These are phyloP conservation scores for Apiospora hydei DNA, from an alignment of 2,329 filamentous ascomycete genomes.

Conservation along the genomic window DNA sequence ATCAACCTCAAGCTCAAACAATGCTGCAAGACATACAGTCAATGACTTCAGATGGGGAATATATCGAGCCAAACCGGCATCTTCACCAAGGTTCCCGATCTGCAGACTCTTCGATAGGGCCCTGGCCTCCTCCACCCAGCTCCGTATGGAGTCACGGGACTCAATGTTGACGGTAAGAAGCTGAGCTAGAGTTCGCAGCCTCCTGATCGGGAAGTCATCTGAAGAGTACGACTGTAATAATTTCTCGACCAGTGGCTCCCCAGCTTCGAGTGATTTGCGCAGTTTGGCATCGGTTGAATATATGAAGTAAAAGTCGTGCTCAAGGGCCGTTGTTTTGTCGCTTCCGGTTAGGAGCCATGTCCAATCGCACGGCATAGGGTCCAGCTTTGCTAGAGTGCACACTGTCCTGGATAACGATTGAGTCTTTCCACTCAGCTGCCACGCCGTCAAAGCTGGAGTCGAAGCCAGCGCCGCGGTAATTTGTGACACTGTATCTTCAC, in stretches of 20 bases:
- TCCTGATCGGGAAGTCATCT: constrained; percentile 59
- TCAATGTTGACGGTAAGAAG: constrained; percentile 59
- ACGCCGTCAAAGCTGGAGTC: constrained; percentile 59
- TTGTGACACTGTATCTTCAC: constrained; percentile 61
- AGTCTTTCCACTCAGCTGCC: constrained; percentile 58
- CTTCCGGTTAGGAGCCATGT: constrained; percentile 57
- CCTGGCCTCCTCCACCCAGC: constrained; percentile 50
- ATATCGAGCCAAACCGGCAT: constrained; percentile 52
- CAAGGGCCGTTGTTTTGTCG: constrained; percentile 64
- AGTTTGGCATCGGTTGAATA: constrained; percentile 45
- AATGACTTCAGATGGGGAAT: constrained; percentile 57
- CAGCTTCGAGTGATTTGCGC: constrained; percentile 46
- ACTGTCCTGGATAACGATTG: constrained; percentile 65
- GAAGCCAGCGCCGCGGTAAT: constrained; percentile 59
- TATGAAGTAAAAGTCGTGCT: constrained; percentile 64
- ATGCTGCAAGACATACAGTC: constrained; percentile 51
- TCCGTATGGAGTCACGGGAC: constrained; percentile 46
- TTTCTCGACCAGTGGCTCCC: constrained; percentile 54
- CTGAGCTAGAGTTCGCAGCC: constrained; percentile 59
- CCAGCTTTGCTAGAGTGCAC: constrained; percentile 66
- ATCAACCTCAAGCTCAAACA: constrained; percentile 49
- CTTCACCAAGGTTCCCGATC: constrained; percentile 51
- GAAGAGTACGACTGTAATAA: constrained; percentile 58
- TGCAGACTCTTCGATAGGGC: constrained; percentile 46
- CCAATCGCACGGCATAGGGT: constrained; percentile 63